phyloP scores from a whole-genome alignment of 768 basidiomycete genomes.

The Artomyces pyxidatus region DNA sequence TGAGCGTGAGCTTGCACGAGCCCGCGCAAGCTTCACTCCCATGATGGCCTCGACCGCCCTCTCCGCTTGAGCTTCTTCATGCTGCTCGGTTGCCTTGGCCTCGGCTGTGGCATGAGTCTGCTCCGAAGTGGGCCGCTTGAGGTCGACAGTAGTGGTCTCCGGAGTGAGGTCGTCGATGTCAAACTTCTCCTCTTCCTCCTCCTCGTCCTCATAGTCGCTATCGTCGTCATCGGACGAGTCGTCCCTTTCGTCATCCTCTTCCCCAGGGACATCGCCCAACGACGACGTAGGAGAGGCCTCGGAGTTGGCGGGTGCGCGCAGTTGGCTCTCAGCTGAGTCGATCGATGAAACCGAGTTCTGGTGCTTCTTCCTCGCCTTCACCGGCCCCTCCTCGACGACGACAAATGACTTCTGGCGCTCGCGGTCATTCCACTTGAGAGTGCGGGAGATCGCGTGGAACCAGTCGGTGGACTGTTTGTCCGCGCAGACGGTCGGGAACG shows the following conservation, averaged over 20 bases:
- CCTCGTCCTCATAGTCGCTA: slow-evolving; percentile 33
- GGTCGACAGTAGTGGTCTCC: slow-evolving; percentile 5
- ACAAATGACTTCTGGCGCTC: slow-evolving; percentile 99
- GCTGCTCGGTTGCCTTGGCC: slow-evolving; percentile 7
- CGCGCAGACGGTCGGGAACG: slow-evolving; percentile 97
- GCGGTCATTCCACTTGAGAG: slow-evolving; percentile 98
- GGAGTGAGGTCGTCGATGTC: slow-evolving; percentile 83
- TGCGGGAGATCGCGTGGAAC: slow-evolving; percentile 96
- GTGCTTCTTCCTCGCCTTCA: slow-evolving; percentile 23
- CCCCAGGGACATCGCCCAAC: slow-evolving; percentile 13
- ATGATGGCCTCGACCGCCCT: slow-evolving; percentile 13
- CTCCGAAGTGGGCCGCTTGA: not conserved
- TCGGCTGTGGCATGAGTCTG: slow-evolving; percentile 1
- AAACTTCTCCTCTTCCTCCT: slow-evolving; percentile 70
- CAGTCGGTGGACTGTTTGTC: slow-evolving; percentile 98
- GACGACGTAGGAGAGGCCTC: no score
- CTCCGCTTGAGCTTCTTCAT: slow-evolving; percentile 3
- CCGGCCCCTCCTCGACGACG: slow-evolving; percentile 84
- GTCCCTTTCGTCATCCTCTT: slow-evolving; percentile 38
- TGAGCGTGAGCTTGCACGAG: slow-evolving; percentile 1
- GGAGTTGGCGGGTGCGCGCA: no score
- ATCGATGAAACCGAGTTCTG: not conserved
- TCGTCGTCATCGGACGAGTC: slow-evolving; percentile 33
- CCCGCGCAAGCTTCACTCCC: slow-evolving; percentile 6
- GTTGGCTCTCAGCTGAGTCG: not conserved